phyloP scores from a whole-genome alignment of 1,284 basidiomycete species.

The Heterobasidion irregulare region DNA sequence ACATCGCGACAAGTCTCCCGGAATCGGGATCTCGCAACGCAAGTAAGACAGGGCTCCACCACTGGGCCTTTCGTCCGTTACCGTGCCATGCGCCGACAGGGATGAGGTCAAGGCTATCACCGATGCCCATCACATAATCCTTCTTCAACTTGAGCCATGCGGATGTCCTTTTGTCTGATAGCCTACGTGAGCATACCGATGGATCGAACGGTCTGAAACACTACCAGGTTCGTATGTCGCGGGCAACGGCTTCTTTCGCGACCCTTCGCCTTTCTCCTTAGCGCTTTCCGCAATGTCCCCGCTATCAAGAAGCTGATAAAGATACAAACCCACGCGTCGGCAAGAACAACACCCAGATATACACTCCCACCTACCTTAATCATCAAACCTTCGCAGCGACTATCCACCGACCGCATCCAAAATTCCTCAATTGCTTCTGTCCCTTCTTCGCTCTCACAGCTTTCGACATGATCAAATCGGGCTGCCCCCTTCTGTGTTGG shows the following conservation, averaged over 20 bases:
- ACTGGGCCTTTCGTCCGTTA: conserved; percentile 84
- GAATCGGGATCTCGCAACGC: conserved; percentile 70
- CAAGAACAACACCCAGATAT: background rate
- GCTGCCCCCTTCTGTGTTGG: conserved; percentile 45
- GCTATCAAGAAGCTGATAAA: conserved; percentile 49
- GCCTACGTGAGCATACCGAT: background rate
- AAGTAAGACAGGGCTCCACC: conserved; percentile 91
- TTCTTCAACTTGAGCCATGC: conserved; percentile 87
- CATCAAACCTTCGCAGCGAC: conserved; percentile 90
- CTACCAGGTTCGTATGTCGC: conserved; percentile 86
- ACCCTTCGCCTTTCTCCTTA: conserved; percentile 24
- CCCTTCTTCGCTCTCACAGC: conserved; percentile 62
- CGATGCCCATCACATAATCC: conserved; percentile 60
- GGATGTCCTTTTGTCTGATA: conserved; percentile 59
- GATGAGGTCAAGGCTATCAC: conserved; percentile 59
- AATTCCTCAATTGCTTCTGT: conserved; percentile 67
- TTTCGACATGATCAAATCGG: conserved; percentile 71
- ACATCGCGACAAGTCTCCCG: conserved; percentile 72
- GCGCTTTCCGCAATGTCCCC: conserved; percentile 31
- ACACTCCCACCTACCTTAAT: conserved; percentile 62
- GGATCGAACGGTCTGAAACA: conserved; percentile 3
- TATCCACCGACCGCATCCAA: conserved; percentile 74
- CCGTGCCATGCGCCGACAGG: conserved; percentile 88
- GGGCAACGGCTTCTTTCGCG: conserved; percentile 63
- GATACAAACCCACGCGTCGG: background rate